phyloP scores from a whole-genome alignment of 768 basidiomycete species.

The Brasilioporus rufonigricans region DNA sequence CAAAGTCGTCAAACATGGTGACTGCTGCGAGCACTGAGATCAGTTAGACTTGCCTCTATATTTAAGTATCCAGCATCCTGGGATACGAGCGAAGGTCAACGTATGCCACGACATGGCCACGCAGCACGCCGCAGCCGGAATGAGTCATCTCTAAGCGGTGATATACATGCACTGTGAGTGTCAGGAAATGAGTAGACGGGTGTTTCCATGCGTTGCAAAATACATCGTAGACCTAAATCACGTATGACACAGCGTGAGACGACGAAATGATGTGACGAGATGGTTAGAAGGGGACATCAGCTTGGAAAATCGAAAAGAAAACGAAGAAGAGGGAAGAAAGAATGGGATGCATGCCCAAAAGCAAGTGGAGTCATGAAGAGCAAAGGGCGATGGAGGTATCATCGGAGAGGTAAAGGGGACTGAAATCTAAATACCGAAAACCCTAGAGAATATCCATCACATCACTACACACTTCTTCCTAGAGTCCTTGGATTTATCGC shows the following conservation, averaged over 20 bases:
- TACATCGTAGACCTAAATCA: constrained; percentile 40
- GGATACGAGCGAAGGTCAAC: constrained; percentile 2
- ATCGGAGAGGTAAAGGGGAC: constrained; percentile 70
- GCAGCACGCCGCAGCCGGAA: constrained; percentile 7
- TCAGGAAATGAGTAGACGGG: constrained; percentile 17
- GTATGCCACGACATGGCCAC: constrained; percentile 20
- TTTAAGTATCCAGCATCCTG: constrained; percentile 8
- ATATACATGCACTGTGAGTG: constrained; percentile 1
- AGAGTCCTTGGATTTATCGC: constrained; percentile 44
- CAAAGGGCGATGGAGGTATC: constrained; percentile 61
- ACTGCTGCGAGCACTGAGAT: neutral
- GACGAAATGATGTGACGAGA: constrained; percentile 31
- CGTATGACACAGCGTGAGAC: constrained; percentile 40
- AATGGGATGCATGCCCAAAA: constrained; percentile 24
- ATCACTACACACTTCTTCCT: constrained; percentile 73
- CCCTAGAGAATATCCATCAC: constrained; percentile 66
- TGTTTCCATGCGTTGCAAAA: constrained; percentile 37
- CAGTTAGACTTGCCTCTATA: neutral
- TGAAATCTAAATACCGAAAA: constrained; percentile 64
- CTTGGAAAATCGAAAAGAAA: constrained; percentile 27
- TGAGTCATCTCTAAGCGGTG: constrained; percentile 5
- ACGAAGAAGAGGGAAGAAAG: constrained; percentile 7
- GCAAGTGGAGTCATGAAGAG: constrained; percentile 27
- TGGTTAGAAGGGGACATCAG: constrained; percentile 32
- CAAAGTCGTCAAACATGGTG: constrained; percentile 17